phyloP scores from a whole-genome alignment of 805 yeast species.

The Zygosaccharomyces pseudorouxii region DNA sequence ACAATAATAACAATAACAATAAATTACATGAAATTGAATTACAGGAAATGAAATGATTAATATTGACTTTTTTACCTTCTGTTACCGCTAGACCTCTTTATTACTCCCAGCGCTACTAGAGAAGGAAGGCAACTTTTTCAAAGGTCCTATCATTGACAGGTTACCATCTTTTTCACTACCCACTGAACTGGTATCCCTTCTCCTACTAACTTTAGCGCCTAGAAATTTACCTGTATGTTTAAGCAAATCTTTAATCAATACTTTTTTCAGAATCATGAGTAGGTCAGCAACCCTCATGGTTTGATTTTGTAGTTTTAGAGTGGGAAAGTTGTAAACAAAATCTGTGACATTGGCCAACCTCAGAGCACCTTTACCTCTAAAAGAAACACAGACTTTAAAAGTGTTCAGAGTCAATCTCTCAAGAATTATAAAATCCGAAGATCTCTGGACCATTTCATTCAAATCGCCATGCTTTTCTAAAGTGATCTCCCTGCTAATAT shows the following conservation, averaged over 20 bases:
- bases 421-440: conserved; percentile 68
- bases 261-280: conserved; percentile 55
- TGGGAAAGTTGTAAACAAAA: conserved; percentile 63
- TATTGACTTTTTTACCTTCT: no score
- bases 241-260: conserved; percentile 52
- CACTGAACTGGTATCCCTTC: background rate
- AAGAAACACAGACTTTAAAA: conserved; percentile 62
- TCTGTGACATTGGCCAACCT: conserved; percentile 74
- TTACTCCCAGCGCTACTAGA: background rate
- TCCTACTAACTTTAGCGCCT: conserved; percentile 59
- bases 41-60: background rate
- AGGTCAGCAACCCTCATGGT: conserved; percentile 73
- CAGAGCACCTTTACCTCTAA: conserved; percentile 66
- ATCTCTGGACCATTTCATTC: conserved; percentile 67
- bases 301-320: conserved; percentile 51
- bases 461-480: conserved; percentile 35
- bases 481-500: conserved; percentile 13
- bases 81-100: background rate
- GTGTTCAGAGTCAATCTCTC: conserved; percentile 49
- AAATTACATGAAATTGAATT: background rate
- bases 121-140: background rate
- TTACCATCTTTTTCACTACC: background rate
- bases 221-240: conserved; percentile 71
- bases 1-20: background rate
- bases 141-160: background rate